Evolutionary conservation across 2,329 filamentous ascomycete species (phyloP).

Genomic region (Neofusicoccum kwambonambiense): DNA sequence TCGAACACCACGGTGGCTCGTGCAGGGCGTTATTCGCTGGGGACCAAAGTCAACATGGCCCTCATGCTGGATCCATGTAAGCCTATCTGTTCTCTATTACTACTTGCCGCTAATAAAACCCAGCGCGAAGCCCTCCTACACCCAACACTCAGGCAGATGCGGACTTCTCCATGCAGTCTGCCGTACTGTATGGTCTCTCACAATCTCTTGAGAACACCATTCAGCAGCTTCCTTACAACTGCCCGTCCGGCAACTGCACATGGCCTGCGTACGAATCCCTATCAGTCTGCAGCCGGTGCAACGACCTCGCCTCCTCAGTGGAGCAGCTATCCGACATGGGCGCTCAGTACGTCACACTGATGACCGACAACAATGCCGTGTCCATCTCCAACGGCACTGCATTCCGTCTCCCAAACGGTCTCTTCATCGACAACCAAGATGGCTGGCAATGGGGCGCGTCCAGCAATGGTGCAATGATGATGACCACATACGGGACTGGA

Average conservation of each 20-base stretch:
- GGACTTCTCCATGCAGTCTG: slow-evolving; percentile 20
- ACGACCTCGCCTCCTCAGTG: not conserved
- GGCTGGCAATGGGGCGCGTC: not conserved
- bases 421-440: slow-evolving; percentile 19
- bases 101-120: not conserved
- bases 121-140: not conserved
- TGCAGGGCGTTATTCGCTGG: slow-evolving; percentile 8
- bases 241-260: slow-evolving; percentile 20
- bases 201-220: not conserved
- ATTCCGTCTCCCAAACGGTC: slow-evolving; percentile 16
- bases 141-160: not conserved
- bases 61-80: not conserved
- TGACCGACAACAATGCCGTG: not conserved
- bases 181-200: slow-evolving; percentile 15
- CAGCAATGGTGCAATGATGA: not conserved
- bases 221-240: slow-evolving; percentile 11
- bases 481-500: slow-evolving; percentile 15
- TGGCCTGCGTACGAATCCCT: slow-evolving; percentile 14
- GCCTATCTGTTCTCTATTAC: not conserved
- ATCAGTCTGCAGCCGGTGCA: slow-evolving; percentile 15
- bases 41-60: not conserved
- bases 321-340: not conserved
- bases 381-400: not conserved
- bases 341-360: not conserved
- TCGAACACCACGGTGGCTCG: not conserved